These are phyloP conservation scores for Aspergillus spinulosporus DNA, from an alignment of 2,329 filamentous ascomycete genomes.

Conservation along the genomic window DNA sequence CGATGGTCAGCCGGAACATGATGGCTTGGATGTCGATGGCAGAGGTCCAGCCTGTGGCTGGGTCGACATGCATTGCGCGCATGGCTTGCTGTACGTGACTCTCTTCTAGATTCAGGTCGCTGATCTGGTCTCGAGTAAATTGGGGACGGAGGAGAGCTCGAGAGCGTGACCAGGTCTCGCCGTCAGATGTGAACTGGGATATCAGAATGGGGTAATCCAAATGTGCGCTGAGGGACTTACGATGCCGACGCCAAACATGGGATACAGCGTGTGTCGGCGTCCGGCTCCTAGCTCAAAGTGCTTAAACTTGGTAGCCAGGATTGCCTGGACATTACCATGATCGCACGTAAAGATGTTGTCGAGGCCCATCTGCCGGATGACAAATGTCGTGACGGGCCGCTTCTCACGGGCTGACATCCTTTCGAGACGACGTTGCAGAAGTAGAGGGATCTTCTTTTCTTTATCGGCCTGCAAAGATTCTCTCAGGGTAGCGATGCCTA, in stretches of 20 bases:
- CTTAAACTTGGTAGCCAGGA: slow-evolving; percentile 78
- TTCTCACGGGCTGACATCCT: slow-evolving; percentile 26
- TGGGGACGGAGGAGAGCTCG: slow-evolving; percentile 82
- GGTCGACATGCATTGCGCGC: slow-evolving; percentile 60
- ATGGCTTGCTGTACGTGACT: slow-evolving; percentile 72
- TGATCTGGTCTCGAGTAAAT: slow-evolving; percentile 81
- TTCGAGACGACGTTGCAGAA: slow-evolving; percentile 24
- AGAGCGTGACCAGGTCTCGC: slow-evolving; percentile 72
- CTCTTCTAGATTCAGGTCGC: slow-evolving; percentile 80
- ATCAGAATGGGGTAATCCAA: slow-evolving; percentile 3
- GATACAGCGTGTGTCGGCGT: slow-evolving; percentile 62
- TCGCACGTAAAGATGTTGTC: slow-evolving; percentile 35
- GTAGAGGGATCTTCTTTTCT: slow-evolving; percentile 24
- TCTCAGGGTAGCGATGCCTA: slow-evolving; percentile 29
- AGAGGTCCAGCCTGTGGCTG: slow-evolving; percentile 48
- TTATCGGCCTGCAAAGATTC: slow-evolving; percentile 29
- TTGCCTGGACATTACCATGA: slow-evolving; percentile 72
- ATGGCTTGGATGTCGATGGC: slow-evolving; percentile 71
- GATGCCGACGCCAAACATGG: slow-evolving; percentile 48
- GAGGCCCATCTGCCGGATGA: slow-evolving; percentile 26
- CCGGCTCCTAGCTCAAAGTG: slow-evolving; percentile 80
- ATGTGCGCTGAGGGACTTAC: slow-evolving; percentile 25
- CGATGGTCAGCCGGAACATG: slow-evolving; percentile 82
- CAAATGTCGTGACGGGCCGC: slow-evolving; percentile 30
- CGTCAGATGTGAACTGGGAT: slow-evolving; percentile 65